Percentiles rank a stretch among this genome's conserved stretches.
Conservation (phyloP, 768 basidiomycete genomes). For the Lyophyllum atratum region DNA sequence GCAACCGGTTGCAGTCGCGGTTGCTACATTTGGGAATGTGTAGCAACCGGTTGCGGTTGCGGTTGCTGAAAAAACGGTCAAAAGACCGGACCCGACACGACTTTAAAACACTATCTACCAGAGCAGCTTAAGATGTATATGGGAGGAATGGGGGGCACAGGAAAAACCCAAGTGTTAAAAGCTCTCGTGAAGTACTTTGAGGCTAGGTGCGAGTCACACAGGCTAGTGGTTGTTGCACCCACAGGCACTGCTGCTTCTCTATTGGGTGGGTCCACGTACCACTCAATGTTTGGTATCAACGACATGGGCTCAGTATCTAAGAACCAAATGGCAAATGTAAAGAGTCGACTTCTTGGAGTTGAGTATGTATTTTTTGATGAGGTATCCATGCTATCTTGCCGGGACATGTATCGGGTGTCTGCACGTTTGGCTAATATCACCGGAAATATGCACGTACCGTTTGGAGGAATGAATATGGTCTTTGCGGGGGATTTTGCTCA, state of each 20-base stretch:
- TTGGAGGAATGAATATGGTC: slow-evolving; percentile 39
- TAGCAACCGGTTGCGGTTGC: too few species aligned
- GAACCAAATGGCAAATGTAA: not conserved
- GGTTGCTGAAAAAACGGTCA: too few species aligned
- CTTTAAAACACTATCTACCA: too few species aligned
- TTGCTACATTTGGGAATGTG: too few species aligned
- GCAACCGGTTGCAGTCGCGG: too few species aligned
- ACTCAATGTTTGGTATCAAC: slow-evolving; percentile 3
- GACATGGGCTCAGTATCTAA: not conserved
- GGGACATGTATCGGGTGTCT: slow-evolving; percentile 31
- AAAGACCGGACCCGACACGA: too few species aligned
- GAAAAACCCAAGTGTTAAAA: slow-evolving; percentile 17
- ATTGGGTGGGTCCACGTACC: slow-evolving; percentile 22
- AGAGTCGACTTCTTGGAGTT: slow-evolving; percentile 25
- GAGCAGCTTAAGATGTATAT: slow-evolving; percentile 15
- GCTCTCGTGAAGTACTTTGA: slow-evolving; percentile 15
- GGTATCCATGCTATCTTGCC: slow-evolving; percentile 41
- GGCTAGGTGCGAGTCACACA: not conserved
- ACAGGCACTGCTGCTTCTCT: slow-evolving; percentile 26
- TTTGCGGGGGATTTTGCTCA: slow-evolving; percentile 49
- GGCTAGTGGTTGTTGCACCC: slow-evolving; percentile 12
- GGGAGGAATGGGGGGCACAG: slow-evolving; percentile 22
- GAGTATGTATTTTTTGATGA: slow-evolving; percentile 46
- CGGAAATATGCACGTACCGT: slow-evolving; percentile 19
- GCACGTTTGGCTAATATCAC: slow-evolving; percentile 20